A percentile compares a stretch with the other conserved stretches of the same genome.
Conservation (phyloP, 2,329 filamentous ascomycete genomes). For the Beauveria sp. region DNA sequence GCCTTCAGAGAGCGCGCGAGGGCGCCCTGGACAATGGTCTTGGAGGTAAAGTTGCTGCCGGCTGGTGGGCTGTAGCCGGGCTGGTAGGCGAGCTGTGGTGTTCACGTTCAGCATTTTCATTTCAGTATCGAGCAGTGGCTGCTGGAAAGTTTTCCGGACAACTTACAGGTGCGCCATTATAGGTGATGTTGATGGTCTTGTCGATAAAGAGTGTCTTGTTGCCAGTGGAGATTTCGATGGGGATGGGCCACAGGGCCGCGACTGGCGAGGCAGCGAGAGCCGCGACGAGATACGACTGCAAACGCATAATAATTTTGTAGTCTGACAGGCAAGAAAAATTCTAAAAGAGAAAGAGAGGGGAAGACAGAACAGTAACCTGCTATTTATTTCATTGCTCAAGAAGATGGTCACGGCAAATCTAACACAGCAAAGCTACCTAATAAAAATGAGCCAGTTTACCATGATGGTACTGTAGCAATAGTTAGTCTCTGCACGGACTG, state of each 20-base stretch:
- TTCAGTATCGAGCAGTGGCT: not conserved
- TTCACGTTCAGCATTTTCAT: not conserved
- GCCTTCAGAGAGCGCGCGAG: constrained; percentile 52
- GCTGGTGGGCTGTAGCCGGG: constrained; percentile 34
- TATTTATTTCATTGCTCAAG: not conserved
- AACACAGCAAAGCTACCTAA: not conserved
- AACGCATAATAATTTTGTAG: not conserved
- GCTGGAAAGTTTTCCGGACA: constrained; percentile 21
- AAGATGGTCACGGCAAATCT: not conserved
- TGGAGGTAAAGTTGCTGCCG: constrained; percentile 36
- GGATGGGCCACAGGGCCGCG: constrained; percentile 47
- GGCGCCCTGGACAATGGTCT: constrained; percentile 47
- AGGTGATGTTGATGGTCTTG: constrained; percentile 44
- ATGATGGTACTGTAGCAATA: too few relatives aligned
- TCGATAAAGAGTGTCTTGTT: constrained; percentile 46
- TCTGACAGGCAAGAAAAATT: not conserved
- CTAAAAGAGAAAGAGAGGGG: not conserved
- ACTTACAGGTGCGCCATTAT: constrained; percentile 52
- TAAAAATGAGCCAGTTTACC: not conserved
- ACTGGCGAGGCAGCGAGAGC: constrained; percentile 17
- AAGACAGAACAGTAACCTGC: not conserved
- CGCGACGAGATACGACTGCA: not conserved
- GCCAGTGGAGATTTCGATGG: constrained; percentile 43
- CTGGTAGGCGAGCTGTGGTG: constrained; percentile 39
- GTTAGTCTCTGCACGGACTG: too few relatives aligned